These are phyloP conservation scores for Ophiostoma quercus DNA, from an alignment of 2,329 filamentous ascomycete genomes.

Conservation along the genomic window DNA sequence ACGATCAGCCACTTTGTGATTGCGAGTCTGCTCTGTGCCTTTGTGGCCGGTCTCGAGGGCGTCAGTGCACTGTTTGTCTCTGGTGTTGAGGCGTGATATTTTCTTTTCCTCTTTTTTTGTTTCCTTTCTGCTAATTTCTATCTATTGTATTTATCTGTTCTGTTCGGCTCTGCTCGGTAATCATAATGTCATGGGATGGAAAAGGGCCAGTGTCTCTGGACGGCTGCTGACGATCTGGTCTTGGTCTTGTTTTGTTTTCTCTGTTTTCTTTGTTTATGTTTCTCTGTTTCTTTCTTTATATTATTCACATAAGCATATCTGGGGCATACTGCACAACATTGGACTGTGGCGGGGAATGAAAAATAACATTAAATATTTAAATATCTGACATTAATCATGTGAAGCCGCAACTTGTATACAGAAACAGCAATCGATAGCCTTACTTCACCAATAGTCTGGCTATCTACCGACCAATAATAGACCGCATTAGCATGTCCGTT, in stretches of 20 bases:
- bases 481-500: not conserved
- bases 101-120: not conserved
- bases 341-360: not conserved
- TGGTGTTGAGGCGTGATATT: constrained; percentile 39
- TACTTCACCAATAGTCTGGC: not conserved
- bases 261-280: not conserved
- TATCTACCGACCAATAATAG: not conserved
- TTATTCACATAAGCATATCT: constrained; percentile 1
- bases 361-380: not conserved
- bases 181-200: constrained; percentile 1
- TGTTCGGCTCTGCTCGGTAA: not conserved
- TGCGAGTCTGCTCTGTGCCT: constrained; percentile 81
- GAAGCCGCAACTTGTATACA: not conserved
- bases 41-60: constrained; percentile 81
- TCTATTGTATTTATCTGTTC: not conserved
- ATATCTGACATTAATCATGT: not conserved
- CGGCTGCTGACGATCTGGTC: not conserved
- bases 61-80: constrained; percentile 77
- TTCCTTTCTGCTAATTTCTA: not conserved
- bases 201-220: constrained; percentile 5
- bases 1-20: constrained; percentile 96
- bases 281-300: not conserved
- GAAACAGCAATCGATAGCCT: not conserved
- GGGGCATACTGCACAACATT: not conserved
- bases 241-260: not conserved